phyloP scores from a whole-genome alignment of 179 eudicot genomes.

The Spergularia azorica region DNA sequence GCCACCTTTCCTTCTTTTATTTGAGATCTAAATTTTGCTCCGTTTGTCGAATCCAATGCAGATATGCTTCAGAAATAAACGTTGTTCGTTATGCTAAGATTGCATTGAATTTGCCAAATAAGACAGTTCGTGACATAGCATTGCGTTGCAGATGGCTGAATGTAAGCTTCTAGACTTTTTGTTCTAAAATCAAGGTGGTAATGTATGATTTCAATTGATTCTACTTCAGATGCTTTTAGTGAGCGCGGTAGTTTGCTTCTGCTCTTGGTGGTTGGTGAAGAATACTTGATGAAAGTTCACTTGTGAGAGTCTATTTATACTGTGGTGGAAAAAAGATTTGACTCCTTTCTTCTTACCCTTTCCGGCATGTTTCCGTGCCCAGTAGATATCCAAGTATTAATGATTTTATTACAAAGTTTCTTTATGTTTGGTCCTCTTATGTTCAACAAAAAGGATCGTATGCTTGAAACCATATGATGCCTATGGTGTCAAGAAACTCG shows the following conservation, averaged over 20 bases:
- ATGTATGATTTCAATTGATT: constrained; percentile 1
- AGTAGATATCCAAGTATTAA: too few relatives aligned
- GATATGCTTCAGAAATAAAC: constrained; percentile 57
- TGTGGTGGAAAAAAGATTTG: too few relatives aligned
- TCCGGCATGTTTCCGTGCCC: too few relatives aligned
- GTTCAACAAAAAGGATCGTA: too few relatives aligned
- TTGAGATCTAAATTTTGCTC: constrained; percentile 1
- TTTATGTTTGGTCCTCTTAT: too few relatives aligned
- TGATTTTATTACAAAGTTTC: too few relatives aligned
- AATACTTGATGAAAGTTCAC: background rate
- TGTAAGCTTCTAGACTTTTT: constrained; percentile 45
- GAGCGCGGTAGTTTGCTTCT: constrained; percentile 2
- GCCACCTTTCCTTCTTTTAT: background rate
- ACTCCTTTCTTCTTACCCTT: too few relatives aligned
- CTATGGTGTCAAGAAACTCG: too few relatives aligned
- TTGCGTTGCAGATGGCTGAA: constrained; percentile 84
- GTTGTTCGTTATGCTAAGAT: constrained; percentile 77
- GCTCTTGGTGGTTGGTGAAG: background rate
- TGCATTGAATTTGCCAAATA: constrained; percentile 67
- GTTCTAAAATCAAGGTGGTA: constrained; percentile 8
- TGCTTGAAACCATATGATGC: too few relatives aligned
- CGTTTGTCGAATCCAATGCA: constrained; percentile 34
- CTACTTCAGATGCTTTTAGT: background rate
- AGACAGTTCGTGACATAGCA: constrained; percentile 97
- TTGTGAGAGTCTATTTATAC: background rate